These are phyloP conservation scores for Monoraphidium neglectum DNA, from an alignment of 139 green algal species.

Conservation along the genomic window DNA sequence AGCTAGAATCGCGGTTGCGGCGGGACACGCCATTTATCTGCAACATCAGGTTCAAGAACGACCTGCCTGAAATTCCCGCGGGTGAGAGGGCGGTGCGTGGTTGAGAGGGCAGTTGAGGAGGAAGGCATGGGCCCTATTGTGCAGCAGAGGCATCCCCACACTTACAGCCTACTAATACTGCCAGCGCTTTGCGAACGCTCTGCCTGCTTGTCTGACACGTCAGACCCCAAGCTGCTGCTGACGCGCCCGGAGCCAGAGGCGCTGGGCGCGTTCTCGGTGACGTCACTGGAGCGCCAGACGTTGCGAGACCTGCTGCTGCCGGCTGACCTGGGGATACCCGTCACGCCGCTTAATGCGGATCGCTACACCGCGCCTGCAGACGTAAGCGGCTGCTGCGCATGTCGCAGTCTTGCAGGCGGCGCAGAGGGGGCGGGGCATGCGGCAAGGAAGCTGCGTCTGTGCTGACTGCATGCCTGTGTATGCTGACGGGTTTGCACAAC, in stretches of 20 bases:
- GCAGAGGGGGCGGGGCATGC: too few relatives aligned
- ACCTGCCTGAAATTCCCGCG: slow-evolving; percentile 52
- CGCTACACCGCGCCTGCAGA: slow-evolving; percentile 29
- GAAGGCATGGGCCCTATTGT: neutral
- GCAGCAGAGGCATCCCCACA: neutral
- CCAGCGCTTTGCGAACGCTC: neutral
- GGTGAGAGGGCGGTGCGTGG: neutral
- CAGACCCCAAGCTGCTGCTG: slow-evolving; percentile 71
- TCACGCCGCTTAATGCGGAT: slow-evolving; percentile 50
- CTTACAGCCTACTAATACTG: neutral
- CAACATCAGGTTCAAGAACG: slow-evolving; percentile 61
- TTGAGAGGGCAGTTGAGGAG: neutral
- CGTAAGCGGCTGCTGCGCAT: too few relatives aligned
- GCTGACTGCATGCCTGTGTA: too few relatives aligned
- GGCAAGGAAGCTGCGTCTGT: too few relatives aligned
- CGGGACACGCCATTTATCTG: slow-evolving; percentile 60
- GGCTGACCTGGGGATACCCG: slow-evolving; percentile 49
- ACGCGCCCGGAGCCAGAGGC: slow-evolving; percentile 33
- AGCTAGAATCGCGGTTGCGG: slow-evolving; percentile 25
- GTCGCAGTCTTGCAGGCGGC: too few relatives aligned
- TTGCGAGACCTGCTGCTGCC: slow-evolving; percentile 53
- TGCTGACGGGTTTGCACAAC: too few relatives aligned
- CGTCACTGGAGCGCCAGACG: slow-evolving; percentile 51
- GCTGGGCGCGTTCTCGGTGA: slow-evolving; percentile 56
- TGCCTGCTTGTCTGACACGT: slow-evolving; percentile 49